Conservation (phyloP, 1,284 basidiomycete genomes). For the Ganoderma boninense region DNA sequence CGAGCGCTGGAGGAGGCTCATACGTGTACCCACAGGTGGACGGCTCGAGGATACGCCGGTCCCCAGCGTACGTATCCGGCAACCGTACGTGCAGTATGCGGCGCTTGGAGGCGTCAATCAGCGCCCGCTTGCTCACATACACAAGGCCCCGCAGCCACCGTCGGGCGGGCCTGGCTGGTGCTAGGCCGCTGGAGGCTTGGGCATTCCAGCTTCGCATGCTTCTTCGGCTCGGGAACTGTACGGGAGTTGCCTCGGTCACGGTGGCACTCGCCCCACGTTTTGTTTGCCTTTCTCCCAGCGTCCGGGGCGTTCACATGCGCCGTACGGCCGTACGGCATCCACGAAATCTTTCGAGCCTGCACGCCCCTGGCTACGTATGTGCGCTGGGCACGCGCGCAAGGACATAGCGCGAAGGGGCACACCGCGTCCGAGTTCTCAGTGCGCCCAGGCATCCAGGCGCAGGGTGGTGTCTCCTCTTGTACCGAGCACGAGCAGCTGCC, state of each 20-base stretch:
- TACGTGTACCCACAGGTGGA: constrained; percentile 2
- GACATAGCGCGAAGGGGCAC: neutral
- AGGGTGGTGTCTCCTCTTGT: neutral
- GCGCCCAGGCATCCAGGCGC: neutral
- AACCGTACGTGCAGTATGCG: neutral
- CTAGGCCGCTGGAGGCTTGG: constrained; percentile 17
- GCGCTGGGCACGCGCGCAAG: neutral
- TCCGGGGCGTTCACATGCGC: constrained; percentile 1
- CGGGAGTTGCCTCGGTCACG: constrained; percentile 3
- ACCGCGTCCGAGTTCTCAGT: neutral
- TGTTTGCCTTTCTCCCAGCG: constrained; percentile 17
- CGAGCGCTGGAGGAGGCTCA: neutral
- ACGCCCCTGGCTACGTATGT: constrained; percentile 13
- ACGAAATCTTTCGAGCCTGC: neutral
- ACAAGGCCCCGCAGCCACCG: constrained; percentile 2
- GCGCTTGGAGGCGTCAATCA: neutral
- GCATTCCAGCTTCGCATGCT: constrained; percentile 12
- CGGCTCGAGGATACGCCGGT: constrained; percentile 1
- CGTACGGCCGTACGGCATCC: constrained; percentile 11
- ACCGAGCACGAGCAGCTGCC: neutral
- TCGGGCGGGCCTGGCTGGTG: constrained; percentile 10
- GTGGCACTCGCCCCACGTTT: constrained; percentile 13
- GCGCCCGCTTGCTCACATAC: constrained; percentile 1
- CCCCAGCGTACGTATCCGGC: neutral
- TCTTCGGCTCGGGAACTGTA: constrained; percentile 14